Evolutionary conservation across 2,329 filamentous ascomycete genomes (phyloP).

Genomic region (Aspergillus sp.): DNA sequence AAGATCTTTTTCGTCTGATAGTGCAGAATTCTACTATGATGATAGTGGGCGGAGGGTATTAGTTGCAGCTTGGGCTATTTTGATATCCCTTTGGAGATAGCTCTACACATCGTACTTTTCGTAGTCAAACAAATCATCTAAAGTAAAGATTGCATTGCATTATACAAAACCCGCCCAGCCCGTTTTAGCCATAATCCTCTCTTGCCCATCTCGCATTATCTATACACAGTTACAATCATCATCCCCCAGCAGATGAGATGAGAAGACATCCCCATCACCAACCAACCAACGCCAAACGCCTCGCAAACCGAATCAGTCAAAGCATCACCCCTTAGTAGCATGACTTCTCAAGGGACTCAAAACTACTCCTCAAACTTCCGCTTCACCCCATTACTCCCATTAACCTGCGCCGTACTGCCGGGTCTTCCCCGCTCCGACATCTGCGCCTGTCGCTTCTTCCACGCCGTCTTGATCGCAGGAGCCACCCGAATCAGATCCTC

Average conservation of each 20-base stretch:
- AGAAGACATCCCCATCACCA: neutral
- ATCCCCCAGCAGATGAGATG: neutral
- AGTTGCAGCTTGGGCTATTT: too few species aligned
- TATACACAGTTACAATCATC: neutral
- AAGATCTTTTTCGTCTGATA: too few species aligned
- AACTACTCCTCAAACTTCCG: constrained; percentile 40
- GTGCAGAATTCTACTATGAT: too few species aligned
- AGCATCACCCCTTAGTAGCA: neutral
- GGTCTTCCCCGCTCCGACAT: constrained; percentile 29
- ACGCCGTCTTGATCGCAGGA: constrained; percentile 71
- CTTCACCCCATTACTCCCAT: constrained; percentile 42
- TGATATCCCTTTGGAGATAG: too few species aligned
- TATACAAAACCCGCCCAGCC: neutral
- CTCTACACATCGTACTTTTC: neutral
- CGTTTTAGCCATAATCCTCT: neutral
- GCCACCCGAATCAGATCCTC: constrained; percentile 73
- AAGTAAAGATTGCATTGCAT: neutral
- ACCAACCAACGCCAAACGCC: constrained; percentile 21
- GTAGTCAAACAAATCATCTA: neutral
- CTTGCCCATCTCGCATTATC: neutral
- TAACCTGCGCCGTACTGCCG: constrained; percentile 22
- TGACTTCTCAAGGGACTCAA: too few species aligned
- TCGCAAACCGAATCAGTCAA: constrained; percentile 17
- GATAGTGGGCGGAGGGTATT: too few species aligned
- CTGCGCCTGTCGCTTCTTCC: constrained; percentile 66